Percentiles rank a stretch among this genome's conserved stretches.
phyloP scores from a whole-genome alignment of 108 stramenopile species.

The Chaetoceros tenuissimus region DNA sequence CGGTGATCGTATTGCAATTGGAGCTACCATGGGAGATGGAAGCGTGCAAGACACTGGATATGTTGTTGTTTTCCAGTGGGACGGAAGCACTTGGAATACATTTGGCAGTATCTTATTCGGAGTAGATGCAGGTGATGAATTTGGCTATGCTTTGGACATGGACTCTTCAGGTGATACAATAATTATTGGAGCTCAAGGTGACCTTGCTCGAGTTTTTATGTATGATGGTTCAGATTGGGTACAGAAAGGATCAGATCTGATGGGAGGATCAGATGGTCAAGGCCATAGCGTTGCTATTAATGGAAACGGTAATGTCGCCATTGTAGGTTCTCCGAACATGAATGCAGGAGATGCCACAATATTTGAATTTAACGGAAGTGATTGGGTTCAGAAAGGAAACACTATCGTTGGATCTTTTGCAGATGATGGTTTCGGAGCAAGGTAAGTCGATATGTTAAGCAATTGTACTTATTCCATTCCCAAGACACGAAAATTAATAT shows the following conservation, averaged over 20 bases:
- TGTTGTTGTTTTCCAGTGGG: no score
- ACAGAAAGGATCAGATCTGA: neutral
- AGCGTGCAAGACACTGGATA: no score
- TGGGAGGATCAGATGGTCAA: neutral
- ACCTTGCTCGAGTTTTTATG: conserved; percentile 3
- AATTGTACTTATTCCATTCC: neutral
- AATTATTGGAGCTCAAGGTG: neutral
- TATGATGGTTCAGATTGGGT: neutral
- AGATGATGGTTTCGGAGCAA: no score
- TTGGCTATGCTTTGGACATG: neutral
- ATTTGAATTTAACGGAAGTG: neutral
- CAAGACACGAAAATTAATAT: neutral
- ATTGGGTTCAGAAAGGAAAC: no score
- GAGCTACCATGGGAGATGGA: no score
- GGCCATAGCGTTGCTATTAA: conserved; percentile 1
- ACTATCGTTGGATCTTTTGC: no score
- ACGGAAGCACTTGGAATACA: neutral
- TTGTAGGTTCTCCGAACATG: neutral
- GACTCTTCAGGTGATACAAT: neutral
- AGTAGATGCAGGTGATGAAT: neutral
- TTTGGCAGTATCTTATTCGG: neutral
- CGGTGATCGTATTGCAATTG: no score
- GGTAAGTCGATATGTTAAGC: no score
- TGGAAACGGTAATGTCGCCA: neutral
- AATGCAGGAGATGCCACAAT: conserved; percentile 6